Conservation (phyloP, 352 stramenopile species). For the Plasmopara viticola region DNA sequence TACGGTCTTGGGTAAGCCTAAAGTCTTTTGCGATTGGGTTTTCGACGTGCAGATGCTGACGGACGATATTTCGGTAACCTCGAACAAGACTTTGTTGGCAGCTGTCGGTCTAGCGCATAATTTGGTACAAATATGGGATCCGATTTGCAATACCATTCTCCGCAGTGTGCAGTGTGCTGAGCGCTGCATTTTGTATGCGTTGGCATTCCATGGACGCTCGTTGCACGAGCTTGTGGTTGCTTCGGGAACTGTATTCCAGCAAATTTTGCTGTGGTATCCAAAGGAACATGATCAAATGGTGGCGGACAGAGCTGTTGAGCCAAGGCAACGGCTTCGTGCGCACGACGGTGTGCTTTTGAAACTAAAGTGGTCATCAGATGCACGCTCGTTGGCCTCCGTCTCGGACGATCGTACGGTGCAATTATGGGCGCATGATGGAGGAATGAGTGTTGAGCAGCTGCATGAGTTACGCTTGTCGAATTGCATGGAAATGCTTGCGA, state of each 20-base stretch:
- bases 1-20: slow-evolving; percentile 34
- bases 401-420: slow-evolving; percentile 83
- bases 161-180: slow-evolving; percentile 63
- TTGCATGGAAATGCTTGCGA: slow-evolving; percentile 16
- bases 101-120: slow-evolving; percentile 82
- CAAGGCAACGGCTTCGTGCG: slow-evolving; percentile 58
- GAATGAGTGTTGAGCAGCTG: slow-evolving; percentile 10
- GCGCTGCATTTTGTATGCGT: slow-evolving; percentile 78
- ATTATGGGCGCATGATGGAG: slow-evolving; percentile 54
- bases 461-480: slow-evolving; percentile 1
- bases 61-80: slow-evolving; percentile 11
- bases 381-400: slow-evolving; percentile 62
- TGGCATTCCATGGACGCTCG: slow-evolving; percentile 67
- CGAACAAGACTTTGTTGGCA: slow-evolving; percentile 25
- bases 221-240: slow-evolving; percentile 59
- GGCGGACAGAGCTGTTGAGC: slow-evolving; percentile 16
- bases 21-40: slow-evolving; percentile 79
- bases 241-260: slow-evolving; percentile 81
- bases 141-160: slow-evolving; percentile 32
- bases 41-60: slow-evolving; percentile 71
- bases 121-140: slow-evolving; percentile 75
- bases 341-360: slow-evolving; percentile 86
- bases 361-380: slow-evolving; percentile 66
- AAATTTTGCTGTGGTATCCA: slow-evolving; percentile 77
- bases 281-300: slow-evolving; percentile 13